These are phyloP conservation scores for Niveomyces coronatus DNA, from an alignment of 2,329 filamentous ascomycete genomes.

Conservation along the genomic window DNA sequence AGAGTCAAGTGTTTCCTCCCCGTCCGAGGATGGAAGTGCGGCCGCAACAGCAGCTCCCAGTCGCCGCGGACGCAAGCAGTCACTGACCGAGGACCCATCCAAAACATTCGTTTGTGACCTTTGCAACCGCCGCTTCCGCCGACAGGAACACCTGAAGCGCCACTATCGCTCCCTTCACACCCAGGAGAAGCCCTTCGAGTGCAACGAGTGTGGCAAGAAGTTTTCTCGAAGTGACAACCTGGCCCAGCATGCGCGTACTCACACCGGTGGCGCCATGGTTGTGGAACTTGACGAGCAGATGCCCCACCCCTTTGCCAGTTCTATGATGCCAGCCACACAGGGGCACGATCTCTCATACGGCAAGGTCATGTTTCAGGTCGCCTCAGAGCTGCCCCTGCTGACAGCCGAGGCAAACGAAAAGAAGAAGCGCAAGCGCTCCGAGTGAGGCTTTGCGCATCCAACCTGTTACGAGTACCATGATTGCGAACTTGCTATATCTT, in stretches of 20 bases:
- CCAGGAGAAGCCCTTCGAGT: slow-evolving; percentile 97
- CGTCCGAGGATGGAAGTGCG: slow-evolving; percentile 36
- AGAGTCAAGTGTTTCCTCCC: slow-evolving; percentile 28
- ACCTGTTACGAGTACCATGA: slow-evolving; percentile 9
- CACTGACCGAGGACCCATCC: slow-evolving; percentile 89
- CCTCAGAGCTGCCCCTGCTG: slow-evolving; percentile 57
- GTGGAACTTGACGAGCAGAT: slow-evolving; percentile 77
- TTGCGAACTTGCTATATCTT: background rate
- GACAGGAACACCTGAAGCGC: slow-evolving; percentile 96
- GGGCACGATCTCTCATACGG: slow-evolving; percentile 61
- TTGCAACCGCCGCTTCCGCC: slow-evolving; percentile 93
- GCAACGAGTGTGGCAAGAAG: slow-evolving; percentile 96
- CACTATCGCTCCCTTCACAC: slow-evolving; percentile 98
- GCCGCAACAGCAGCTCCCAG: slow-evolving; percentile 48
- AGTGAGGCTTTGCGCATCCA: slow-evolving; percentile 29
- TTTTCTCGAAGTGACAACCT: slow-evolving; percentile 98
- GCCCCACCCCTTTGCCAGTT: slow-evolving; percentile 29
- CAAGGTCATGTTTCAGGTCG: slow-evolving; percentile 72
- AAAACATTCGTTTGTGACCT: slow-evolving; percentile 97
- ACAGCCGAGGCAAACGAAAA: slow-evolving; percentile 42
- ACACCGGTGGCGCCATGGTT: slow-evolving; percentile 79
- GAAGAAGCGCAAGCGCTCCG: slow-evolving; percentile 65
- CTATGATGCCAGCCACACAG: slow-evolving; percentile 32
- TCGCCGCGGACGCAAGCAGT: slow-evolving; percentile 96
- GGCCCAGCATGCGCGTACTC: slow-evolving; percentile 88